Evolutionary conservation across 2,329 filamentous ascomycete species (phyloP).

Genomic region (Ophiostoma himal-ulmi): DNA sequence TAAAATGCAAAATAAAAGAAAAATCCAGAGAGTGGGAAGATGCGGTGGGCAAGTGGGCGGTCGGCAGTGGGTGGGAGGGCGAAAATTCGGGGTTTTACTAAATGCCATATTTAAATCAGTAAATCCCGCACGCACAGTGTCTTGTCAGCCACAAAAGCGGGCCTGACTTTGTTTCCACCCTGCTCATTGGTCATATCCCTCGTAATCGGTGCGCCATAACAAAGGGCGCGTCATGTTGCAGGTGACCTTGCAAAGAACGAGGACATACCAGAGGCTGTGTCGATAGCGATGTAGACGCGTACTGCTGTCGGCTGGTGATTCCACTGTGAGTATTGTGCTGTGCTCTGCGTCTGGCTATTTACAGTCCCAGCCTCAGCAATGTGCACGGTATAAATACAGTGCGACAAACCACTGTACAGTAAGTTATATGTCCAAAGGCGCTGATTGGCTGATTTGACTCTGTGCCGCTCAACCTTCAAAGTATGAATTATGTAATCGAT

Average conservation of each 20-base stretch:
- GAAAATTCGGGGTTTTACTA: constrained; percentile 7
- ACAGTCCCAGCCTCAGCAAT: neutral
- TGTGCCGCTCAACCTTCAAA: neutral
- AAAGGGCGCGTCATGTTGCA: neutral
- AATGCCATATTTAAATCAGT: neutral
- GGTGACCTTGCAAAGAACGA: neutral
- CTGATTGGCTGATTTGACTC: neutral
- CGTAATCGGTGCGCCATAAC: neutral
- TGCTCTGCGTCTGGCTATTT: neutral
- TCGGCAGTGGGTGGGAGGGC: neutral
- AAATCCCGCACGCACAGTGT: constrained; percentile 11
- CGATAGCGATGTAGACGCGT: neutral
- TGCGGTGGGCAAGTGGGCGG: neutral
- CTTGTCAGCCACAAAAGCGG: constrained; percentile 6
- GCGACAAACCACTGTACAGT: neutral
- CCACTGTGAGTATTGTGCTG: neutral
- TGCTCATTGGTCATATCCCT: neutral
- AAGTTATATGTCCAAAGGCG: neutral
- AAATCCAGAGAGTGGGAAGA: neutral
- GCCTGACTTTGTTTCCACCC: neutral
- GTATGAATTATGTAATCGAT: neutral
- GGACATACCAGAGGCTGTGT: neutral
- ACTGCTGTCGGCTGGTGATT: neutral
- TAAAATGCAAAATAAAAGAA: constrained; percentile 10
- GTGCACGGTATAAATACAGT: neutral